Base-by-base conservation (phyloP, 1,284 basidiomycete genomes). In the Irpex sp. region DNA sequence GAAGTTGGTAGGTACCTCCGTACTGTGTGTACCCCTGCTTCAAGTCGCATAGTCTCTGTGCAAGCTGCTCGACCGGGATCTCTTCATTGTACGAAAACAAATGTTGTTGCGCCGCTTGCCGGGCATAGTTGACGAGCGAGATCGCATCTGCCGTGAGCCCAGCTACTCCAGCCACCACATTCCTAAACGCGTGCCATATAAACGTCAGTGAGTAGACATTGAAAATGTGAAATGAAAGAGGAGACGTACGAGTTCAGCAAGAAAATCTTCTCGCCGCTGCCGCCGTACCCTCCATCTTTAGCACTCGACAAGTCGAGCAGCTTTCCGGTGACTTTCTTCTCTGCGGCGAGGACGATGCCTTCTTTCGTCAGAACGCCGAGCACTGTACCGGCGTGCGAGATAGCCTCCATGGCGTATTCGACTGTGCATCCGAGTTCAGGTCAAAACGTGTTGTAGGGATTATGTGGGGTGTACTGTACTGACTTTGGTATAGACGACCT, bases 311-410 rank as follows among this genome's bases (percentile, higher is more conserved):
- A 83, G 78, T 99, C 97, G 64, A 99, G 85, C 55, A 99, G 87
- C 78, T 99, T 99, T 58, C 96, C 96, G 0, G 97, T 98, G 49
- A 99, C 96, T 79, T 97, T 97, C 88, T 99, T 99, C 84, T 99
- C 97, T 5, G 97, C 97, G 0, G 96, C 97, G n/a, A 99, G 84
- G 2, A 98, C 96, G 47, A 99, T 93, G 0, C 97, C 97, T 69
- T 96, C 94, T 73, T 93, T 94, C 19, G 95, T 94, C n/a, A 97
- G 84, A 61, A 98, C 91, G 49, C 95, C 96, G 36, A 98, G 86
- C 54, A 97, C 95, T 13, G 96, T 96, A 66, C 96, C 96, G 34
- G 96, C 96, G 72, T 97, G 94, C 34, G 94, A 96, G 82, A 98
- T 98, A 66, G 96, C 96, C 75, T 98, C 96, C 96, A 98, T 98